These are phyloP conservation scores for Paspalum vaginatum DNA, from an alignment of 176 grass and related monocot genomes.

Conservation along the genomic window DNA sequence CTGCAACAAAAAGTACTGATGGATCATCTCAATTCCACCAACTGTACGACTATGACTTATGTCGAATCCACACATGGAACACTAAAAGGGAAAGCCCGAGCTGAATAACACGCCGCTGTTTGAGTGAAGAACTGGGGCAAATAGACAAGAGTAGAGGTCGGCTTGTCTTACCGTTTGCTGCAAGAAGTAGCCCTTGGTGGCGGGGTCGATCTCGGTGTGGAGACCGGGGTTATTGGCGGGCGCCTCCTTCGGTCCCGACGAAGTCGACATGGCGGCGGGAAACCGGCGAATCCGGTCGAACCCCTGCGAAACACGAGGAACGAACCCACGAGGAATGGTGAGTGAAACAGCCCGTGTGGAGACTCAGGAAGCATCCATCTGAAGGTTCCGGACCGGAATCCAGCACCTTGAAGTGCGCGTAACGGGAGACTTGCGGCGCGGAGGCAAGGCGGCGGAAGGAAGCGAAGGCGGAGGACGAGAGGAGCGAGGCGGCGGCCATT, in stretches of 20 bases:
- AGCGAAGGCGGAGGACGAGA: slow-evolving; percentile 17
- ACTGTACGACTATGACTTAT: background rate
- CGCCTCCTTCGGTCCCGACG: slow-evolving; percentile 73
- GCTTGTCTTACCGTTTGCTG: slow-evolving; percentile 70
- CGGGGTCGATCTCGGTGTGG: slow-evolving; percentile 59
- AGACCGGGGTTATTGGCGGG: slow-evolving; percentile 77
- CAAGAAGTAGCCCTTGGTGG: slow-evolving; percentile 94
- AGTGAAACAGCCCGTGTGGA: background rate
- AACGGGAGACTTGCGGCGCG: slow-evolving; percentile 10
- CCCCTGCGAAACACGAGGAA: slow-evolving; percentile 37
- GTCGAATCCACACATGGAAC: background rate
- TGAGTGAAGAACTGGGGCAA: background rate
- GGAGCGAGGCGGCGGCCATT: slow-evolving; percentile 53
- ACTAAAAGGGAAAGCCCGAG: background rate
- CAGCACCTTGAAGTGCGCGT: slow-evolving; percentile 42
- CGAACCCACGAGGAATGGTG: background rate
- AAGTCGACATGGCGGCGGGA: slow-evolving; percentile 58
- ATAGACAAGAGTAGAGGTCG: background rate
- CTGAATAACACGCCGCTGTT: background rate
- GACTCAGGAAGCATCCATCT: background rate
- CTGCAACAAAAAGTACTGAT: background rate
- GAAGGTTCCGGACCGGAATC: background rate
- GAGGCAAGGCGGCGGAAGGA: slow-evolving; percentile 41
- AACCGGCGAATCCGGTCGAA: slow-evolving; percentile 50
- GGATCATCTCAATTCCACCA: background rate